Percentiles rank a stretch among this genome's conserved stretches.
Evolutionary conservation across 108 stramenopile genomes (phyloP).

Genomic region (Pseudonitzschia delicatissima): DNA sequence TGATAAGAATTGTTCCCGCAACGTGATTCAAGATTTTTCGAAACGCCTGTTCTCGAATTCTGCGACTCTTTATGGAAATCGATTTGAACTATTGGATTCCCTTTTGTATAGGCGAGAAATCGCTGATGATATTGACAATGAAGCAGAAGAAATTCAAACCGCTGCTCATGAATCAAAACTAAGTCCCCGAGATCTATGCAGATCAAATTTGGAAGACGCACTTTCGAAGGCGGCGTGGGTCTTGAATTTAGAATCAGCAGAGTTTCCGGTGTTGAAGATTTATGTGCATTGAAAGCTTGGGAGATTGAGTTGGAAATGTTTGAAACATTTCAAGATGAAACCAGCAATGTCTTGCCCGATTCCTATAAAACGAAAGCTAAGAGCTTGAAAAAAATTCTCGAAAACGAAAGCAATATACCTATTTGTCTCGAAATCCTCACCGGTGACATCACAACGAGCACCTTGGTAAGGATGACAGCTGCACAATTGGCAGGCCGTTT

Average conservation of each 20-base stretch:
- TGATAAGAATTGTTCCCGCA: slow-evolving; percentile 15
- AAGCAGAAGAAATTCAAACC: neutral
- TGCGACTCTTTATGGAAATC: slow-evolving; percentile 29
- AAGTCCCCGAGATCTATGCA: slow-evolving; percentile 44
- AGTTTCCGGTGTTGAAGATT: slow-evolving; percentile 21
- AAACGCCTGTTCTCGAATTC: slow-evolving; percentile 19
- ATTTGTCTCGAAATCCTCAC: slow-evolving; percentile 55
- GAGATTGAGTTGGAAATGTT: slow-evolving; percentile 63
- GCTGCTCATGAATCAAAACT: neutral
- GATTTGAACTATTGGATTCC: slow-evolving; percentile 53
- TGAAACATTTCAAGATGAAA: slow-evolving; percentile 28
- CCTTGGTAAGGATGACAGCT: slow-evolving; percentile 54
- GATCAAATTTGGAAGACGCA: slow-evolving; percentile 38
- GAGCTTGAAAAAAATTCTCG: slow-evolving; percentile 48
- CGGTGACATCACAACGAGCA: slow-evolving; percentile 39
- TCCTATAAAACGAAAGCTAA: slow-evolving; percentile 57
- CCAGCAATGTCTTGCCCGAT: slow-evolving; percentile 9
- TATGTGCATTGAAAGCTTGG: slow-evolving; percentile 57
- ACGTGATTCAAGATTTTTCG: slow-evolving; percentile 20
- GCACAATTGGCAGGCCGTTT: slow-evolving; percentile 60
- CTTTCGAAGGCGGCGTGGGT: slow-evolving; percentile 43
- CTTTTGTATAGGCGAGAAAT: slow-evolving; percentile 35
- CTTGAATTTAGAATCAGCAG: slow-evolving; percentile 30
- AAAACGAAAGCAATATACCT: slow-evolving; percentile 55
- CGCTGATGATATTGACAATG: slow-evolving; percentile 7